These are phyloP conservation scores for Silene noctiflora DNA, from an alignment of 179 eudicot genomes.

Conservation along the genomic window DNA sequence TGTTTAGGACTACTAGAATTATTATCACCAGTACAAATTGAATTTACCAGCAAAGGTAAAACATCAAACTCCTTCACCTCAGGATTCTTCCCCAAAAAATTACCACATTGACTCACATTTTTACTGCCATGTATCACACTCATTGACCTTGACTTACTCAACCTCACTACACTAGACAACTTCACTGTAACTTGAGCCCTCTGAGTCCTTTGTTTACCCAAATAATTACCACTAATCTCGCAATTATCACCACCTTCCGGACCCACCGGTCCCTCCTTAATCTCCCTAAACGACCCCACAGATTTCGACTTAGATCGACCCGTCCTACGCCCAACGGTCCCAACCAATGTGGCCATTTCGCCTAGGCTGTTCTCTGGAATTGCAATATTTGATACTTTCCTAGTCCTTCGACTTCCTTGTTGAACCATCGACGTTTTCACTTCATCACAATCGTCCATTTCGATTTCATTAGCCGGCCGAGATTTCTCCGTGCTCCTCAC, in stretches of 20 bases:
- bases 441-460: constrained; percentile 44
- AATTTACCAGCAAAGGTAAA: constrained; percentile 39
- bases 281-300: neutral
- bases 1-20: neutral
- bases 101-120: constrained; percentile 22
- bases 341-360: constrained; percentile 16
- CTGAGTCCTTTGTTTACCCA: constrained; percentile 21
- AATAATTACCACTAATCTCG: constrained; percentile 6
- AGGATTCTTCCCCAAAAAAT: constrained; percentile 12
- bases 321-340: constrained; percentile 24
- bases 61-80: constrained; percentile 35
- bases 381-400: constrained; percentile 46
- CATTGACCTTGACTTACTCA: constrained; percentile 73
- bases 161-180: constrained; percentile 33
- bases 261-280: neutral
- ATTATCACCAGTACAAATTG: neutral
- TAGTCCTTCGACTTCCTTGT: constrained; percentile 25
- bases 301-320: neutral
- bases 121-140: constrained; percentile 44
- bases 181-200: constrained; percentile 42
- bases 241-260: neutral
- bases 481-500: constrained; percentile 37
- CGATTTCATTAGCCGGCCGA: constrained; percentile 24
- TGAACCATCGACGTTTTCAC: constrained; percentile 3
- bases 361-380: neutral